Evolutionary conservation across 2,329 filamentous ascomycete genomes (phyloP).

Genomic region (Talaromyces sp.): DNA sequence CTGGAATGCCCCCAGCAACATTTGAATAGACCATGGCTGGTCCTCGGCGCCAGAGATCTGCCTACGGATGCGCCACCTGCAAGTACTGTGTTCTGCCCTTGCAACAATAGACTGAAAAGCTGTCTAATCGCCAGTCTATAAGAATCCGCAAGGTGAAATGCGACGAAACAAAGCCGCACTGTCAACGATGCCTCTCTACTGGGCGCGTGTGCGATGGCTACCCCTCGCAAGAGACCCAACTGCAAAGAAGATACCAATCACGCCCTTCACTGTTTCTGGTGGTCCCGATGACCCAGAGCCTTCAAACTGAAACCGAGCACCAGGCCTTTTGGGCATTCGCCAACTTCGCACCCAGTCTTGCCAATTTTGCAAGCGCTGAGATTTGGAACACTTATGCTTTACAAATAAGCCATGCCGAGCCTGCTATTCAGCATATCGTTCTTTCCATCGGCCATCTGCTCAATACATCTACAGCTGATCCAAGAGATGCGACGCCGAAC

Average conservation of each 20-base stretch:
- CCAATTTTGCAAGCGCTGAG: slow-evolving; percentile 1
- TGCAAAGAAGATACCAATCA: not conserved
- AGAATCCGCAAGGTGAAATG: slow-evolving; percentile 9
- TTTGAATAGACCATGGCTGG: not conserved
- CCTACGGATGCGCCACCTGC: slow-evolving; percentile 4
- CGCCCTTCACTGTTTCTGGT: not conserved
- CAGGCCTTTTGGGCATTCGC: slow-evolving; percentile 1
- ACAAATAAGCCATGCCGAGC: slow-evolving; percentile 6
- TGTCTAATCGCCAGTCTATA: not conserved
- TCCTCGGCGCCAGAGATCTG: not conserved
- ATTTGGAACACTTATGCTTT: slow-evolving; percentile 5
- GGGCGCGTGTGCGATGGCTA: slow-evolving; percentile 7
- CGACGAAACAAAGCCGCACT: slow-evolving; percentile 6
- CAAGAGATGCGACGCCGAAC: not conserved
- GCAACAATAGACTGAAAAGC: not conserved
- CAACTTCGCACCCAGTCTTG: not conserved
- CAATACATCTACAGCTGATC: not conserved
- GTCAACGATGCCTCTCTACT: slow-evolving; percentile 3
- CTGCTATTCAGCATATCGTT: slow-evolving; percentile 5
- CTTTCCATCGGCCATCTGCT: slow-evolving; percentile 4
- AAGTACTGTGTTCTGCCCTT: slow-evolving; percentile 1
- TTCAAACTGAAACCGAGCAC: not conserved
- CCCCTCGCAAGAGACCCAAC: not conserved
- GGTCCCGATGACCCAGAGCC: slow-evolving; percentile 1
- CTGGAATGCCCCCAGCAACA: not conserved